Base-by-base conservation (phyloP, 345 rosid species). In the Pugionium dolabratum region DNA sequence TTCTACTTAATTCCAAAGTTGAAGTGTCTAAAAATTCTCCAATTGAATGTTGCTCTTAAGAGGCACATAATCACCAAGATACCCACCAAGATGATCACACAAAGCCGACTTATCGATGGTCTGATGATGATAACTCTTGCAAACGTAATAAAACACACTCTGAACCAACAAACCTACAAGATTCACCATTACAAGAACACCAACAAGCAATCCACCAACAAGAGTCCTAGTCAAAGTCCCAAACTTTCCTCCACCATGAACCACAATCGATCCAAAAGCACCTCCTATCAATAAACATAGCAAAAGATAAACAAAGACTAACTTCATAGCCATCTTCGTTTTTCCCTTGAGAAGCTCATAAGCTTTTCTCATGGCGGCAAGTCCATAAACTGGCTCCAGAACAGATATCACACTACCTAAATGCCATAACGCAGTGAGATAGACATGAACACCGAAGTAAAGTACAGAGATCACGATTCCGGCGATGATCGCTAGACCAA, bases 61-160 rank as follows among this genome's bases (percentile, higher is more conserved):
- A 11, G 99, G 99, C 75, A 94, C 89, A 59, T 94, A 94, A 57
- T 90, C 97, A 6, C 97, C 99, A 47, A 94, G 94, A 75, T 94
- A 94, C 25, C 96, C 99, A 32, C 97, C 97, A 33, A 94, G 97
- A 70, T 90, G 96, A 56, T 94, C 96, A 32, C 85, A 83, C 78
- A 90, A 81, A 27, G 86, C 91, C 6, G 45, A 72, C 83, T 88
- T 94, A 75, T 94, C 99, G 8, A 94, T 90, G 18, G 79, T 84
- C 69, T 94, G 90, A 67, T 86, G 92, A 64, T 94, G 97, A 73
- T 81, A 86, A 62, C 99, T 88, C 89, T 94, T 94, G 74, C 95
- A 90, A 10, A 88, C 96, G 64, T 90, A 86, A 64, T 90, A 94
- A 62, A 94, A 90, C 58, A 94, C 99, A 65, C 99, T 88, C 78